These are phyloP conservation scores for Psophocarpus tetragonolobus DNA, from an alignment of 306 rosid species.

Conservation along the genomic window DNA sequence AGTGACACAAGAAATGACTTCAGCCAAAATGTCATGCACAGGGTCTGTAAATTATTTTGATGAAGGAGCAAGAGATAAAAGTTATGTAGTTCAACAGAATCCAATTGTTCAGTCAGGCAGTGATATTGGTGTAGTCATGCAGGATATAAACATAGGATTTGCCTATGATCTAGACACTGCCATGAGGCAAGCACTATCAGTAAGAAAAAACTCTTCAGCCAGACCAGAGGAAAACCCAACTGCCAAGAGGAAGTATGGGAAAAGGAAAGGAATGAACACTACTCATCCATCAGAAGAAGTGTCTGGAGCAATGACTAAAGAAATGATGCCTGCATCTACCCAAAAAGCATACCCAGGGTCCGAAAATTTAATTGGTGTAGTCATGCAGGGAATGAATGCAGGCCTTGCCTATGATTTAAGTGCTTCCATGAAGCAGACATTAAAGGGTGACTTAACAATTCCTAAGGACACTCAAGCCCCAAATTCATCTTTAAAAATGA, in stretches of 20 bases:
- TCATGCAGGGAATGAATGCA: conserved; percentile 26
- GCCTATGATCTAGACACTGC: conserved; percentile 26
- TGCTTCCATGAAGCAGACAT: conserved; percentile 27
- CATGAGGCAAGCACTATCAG: conserved; percentile 19
- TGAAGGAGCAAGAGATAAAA: conserved; percentile 32
- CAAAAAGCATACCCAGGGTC: conserved; percentile 47
- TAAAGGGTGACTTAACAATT: conserved; percentile 27
- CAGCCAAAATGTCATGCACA: conserved; percentile 49
- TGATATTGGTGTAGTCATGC: conserved; percentile 26
- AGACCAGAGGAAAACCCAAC: conserved; percentile 14
- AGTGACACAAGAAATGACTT: conserved; percentile 23
- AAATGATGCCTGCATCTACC: conserved; percentile 28
- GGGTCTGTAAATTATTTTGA: conserved; percentile 31
- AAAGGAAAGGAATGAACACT: conserved; percentile 19
- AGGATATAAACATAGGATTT: conserved; percentile 27
- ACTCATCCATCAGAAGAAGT: conserved; percentile 39
- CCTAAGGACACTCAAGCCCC: conserved; percentile 28
- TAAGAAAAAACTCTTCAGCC: conserved; percentile 12
- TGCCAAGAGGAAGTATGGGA: conserved; percentile 22
- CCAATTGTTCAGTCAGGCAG: conserved; percentile 11
- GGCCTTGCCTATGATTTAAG: conserved; percentile 29
- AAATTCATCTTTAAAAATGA: conserved; percentile 21
- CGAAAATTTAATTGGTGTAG: conserved; percentile 14
- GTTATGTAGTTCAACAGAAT: conserved; percentile 3
- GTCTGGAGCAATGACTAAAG: conserved; percentile 23